Conservation (phyloP, 225 moss, liverwort and hornwort genomes). For the Sphagnum tenellum region DNA sequence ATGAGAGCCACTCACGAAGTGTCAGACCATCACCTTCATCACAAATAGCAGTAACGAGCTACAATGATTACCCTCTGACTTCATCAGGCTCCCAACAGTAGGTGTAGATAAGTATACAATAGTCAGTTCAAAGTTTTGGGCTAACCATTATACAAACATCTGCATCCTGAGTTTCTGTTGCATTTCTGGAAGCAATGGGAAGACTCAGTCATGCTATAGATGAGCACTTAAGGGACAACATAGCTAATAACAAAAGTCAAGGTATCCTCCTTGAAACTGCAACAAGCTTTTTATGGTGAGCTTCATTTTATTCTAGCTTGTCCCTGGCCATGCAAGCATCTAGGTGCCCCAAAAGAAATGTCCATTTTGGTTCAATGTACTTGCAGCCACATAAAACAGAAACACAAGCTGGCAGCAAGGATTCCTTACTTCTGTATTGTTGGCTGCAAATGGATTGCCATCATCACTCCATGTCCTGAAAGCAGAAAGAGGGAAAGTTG, state of each 20-base stretch:
- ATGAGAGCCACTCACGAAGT: too few species aligned
- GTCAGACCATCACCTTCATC: too few species aligned
- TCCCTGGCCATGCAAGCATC: too few species aligned
- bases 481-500: slow-evolving; percentile 43
- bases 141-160: too few species aligned
- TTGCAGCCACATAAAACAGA: neutral
- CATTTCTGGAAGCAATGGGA: neutral
- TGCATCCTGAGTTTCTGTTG: neutral
- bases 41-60: too few species aligned
- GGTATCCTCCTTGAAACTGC: neutral
- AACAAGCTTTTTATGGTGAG: neutral
- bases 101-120: too few species aligned
- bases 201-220: too few species aligned
- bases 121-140: too few species aligned
- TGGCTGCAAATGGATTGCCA: slow-evolving; percentile 7
- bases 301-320: too few species aligned
- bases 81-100: too few species aligned
- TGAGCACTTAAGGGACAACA: neutral
- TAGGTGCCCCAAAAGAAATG: neutral
- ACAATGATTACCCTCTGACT: too few species aligned
- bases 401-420: neutral
- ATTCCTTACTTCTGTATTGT: slow-evolving; percentile 22
- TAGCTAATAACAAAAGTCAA: slow-evolving; percentile 3
- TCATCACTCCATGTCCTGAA: slow-evolving; percentile 39
- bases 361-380: neutral